phyloP scores from a whole-genome alignment of 805 yeast species.

The Candida nemodendra region DNA sequence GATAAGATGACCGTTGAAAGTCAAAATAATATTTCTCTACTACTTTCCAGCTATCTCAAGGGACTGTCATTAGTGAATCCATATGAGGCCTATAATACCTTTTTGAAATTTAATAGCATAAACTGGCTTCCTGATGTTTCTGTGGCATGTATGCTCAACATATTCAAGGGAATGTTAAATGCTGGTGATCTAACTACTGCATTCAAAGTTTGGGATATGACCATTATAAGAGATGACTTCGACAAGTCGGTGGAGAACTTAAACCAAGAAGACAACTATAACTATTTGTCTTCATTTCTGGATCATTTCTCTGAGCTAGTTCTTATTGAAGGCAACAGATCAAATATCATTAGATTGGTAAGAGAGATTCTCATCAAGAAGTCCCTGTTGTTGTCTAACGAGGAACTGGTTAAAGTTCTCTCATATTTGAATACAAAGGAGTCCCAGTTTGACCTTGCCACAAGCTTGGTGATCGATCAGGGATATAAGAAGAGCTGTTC shows the following conservation, averaged over 20 bases:
- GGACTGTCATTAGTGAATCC: slow-evolving; percentile 29
- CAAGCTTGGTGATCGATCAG: slow-evolving; percentile 30
- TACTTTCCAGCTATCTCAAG: slow-evolving; percentile 29
- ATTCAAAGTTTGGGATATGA: slow-evolving; percentile 31
- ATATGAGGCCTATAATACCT: slow-evolving; percentile 23
- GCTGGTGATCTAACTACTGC: slow-evolving; percentile 23
- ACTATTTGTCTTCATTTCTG: slow-evolving; percentile 19
- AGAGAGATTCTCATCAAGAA: slow-evolving; percentile 32
- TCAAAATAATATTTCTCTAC: slow-evolving; percentile 14
- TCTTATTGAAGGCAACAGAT: slow-evolving; percentile 24
- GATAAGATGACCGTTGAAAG: slow-evolving; percentile 8
- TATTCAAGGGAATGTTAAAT: slow-evolving; percentile 26
- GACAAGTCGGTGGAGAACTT: slow-evolving; percentile 20
- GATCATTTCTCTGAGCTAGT: slow-evolving; percentile 22
- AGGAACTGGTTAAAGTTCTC: slow-evolving; percentile 23
- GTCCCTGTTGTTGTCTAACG: slow-evolving; percentile 24
- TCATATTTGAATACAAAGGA: slow-evolving; percentile 23
- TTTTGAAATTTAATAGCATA: slow-evolving; percentile 28
- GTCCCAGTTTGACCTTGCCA: slow-evolving; percentile 19
- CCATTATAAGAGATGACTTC: slow-evolving; percentile 33
- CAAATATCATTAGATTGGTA: slow-evolving; percentile 25
- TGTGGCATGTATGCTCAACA: slow-evolving; percentile 24
- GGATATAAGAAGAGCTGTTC: slow-evolving; percentile 27
- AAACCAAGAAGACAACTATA: slow-evolving; percentile 15
- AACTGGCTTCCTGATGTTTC: slow-evolving; percentile 36